These are phyloP conservation scores for Clavispora phyllophila DNA, from an alignment of 805 yeast genomes.

Conservation along the genomic window DNA sequence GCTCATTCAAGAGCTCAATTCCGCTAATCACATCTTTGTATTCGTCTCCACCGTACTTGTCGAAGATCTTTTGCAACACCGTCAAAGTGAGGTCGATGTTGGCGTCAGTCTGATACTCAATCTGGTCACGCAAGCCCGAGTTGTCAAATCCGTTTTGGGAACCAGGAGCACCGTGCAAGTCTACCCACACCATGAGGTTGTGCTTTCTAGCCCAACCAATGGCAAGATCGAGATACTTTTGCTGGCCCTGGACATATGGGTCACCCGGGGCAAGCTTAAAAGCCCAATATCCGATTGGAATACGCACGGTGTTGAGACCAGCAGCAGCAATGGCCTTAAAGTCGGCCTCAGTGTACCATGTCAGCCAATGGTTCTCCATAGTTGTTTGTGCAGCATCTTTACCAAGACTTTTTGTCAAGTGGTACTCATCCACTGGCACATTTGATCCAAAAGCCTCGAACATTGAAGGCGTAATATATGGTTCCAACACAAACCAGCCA, in stretches of 20 bases:
- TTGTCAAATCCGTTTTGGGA: constrained; percentile 96
- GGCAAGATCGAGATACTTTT: constrained; percentile 66
- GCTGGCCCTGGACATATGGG: constrained; percentile 86
- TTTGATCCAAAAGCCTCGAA: constrained; percentile 48
- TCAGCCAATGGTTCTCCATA: constrained; percentile 68
- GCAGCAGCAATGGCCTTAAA: constrained; percentile 50
- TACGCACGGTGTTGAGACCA: constrained; percentile 81
- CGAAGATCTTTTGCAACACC: constrained; percentile 50
- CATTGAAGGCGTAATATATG: constrained; percentile 77
- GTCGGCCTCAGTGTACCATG: constrained; percentile 73
- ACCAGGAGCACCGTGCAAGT: constrained; percentile 95
- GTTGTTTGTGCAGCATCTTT: constrained; percentile 46
- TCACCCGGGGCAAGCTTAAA: constrained; percentile 57
- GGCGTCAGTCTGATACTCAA: constrained; percentile 12
- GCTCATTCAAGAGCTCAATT: constrained; percentile 84
- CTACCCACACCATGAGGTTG: constrained; percentile 78
- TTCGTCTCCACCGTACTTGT: constrained; percentile 57
- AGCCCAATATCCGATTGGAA: constrained; percentile 97
- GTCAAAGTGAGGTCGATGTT: constrained; percentile 40
- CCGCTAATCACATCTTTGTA: constrained; percentile 75
- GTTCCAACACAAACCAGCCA: constrained; percentile 87
- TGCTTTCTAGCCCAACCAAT: constrained; percentile 65
- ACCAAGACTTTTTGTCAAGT: constrained; percentile 58
- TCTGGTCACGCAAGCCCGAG: constrained; percentile 71
- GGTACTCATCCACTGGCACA: constrained; percentile 81